phyloP scores from a whole-genome alignment of 768 basidiomycete genomes.

The Calvatia gigantea region DNA sequence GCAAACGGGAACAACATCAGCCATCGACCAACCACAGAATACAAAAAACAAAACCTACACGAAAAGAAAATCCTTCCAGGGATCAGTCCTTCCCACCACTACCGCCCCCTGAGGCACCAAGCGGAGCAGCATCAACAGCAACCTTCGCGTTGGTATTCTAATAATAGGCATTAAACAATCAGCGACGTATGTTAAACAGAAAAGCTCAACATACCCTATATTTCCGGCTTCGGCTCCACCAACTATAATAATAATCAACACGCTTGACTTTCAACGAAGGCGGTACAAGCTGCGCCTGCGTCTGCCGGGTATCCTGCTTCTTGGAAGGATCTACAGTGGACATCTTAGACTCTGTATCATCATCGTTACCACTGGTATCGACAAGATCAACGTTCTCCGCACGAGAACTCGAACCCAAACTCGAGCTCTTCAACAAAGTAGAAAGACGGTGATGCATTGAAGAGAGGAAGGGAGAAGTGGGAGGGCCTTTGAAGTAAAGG shows the following conservation, averaged over 20 bases:
- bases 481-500: too few relatives aligned
- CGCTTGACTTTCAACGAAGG: conserved; percentile 57
- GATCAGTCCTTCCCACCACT: too few relatives aligned
- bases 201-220: conserved; percentile 35
- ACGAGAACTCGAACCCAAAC: conserved; percentile 18
- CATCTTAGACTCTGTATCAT: conserved; percentile 33
- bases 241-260: conserved; percentile 56
- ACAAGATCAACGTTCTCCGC: conserved; percentile 10
- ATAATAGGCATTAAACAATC: neutral
- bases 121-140: conserved; percentile 41
- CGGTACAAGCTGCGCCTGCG: conserved; percentile 32
- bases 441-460: conserved; percentile 22
- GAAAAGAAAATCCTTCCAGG: conserved; percentile 56
- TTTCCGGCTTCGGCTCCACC: conserved; percentile 56
- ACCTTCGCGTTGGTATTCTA: conserved; percentile 55
- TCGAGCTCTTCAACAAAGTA: conserved; percentile 21
- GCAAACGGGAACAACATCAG: neutral
- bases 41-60: conserved; percentile 36
- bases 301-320: too few relatives aligned
- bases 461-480: neutral
- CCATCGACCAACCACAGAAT: neutral
- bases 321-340: conserved; percentile 26
- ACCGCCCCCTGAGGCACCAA: conserved; percentile 30
- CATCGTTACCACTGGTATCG: conserved; percentile 22
- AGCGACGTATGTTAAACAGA: neutral